Percentiles rank a stretch among this genome's conserved stretches.
Conservation (phyloP, 495 filamentous ascomycete genomes). For the Opeltia flavorubescens region DNA sequence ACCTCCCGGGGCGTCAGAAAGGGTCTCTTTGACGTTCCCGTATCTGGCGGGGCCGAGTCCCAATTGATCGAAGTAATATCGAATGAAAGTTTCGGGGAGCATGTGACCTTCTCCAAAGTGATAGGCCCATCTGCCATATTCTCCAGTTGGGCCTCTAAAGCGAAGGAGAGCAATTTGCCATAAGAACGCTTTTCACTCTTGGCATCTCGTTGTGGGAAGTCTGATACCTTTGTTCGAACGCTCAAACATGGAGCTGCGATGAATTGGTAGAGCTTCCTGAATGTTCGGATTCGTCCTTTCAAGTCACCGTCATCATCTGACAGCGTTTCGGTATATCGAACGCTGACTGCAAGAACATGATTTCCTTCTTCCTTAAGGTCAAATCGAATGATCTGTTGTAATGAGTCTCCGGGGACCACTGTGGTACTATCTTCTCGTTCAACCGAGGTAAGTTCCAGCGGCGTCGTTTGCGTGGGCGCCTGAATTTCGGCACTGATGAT, state of each 20-base stretch:
- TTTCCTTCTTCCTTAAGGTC: conserved; percentile 88
- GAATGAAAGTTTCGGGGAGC: conserved; percentile 42
- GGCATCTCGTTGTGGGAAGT: conserved; percentile 33
- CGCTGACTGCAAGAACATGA: conserved; percentile 86
- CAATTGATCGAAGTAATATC: conserved; percentile 43
- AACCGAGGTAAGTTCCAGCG: conserved; percentile 38
- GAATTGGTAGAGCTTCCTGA: conserved; percentile 94
- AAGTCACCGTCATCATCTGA: conserved; percentile 20
- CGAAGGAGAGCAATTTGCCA: conserved; percentile 29
- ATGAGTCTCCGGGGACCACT: conserved; percentile 50
- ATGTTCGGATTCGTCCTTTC: conserved; percentile 64
- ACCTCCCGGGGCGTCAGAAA: conserved; percentile 75
- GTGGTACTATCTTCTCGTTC: conserved; percentile 23
- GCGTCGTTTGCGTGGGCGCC: conserved; percentile 52
- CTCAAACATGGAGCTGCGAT: conserved; percentile 77
- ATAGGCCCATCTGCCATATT: conserved; percentile 53
- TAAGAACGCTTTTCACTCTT: conserved; percentile 26
- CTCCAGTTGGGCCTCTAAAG: conserved; percentile 87
- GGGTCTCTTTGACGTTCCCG: conserved; percentile 29
- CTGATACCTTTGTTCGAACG: conserved; percentile 74
- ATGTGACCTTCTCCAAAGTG: conserved; percentile 31
- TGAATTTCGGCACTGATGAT: conserved; percentile 88
- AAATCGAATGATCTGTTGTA: conserved; percentile 74
- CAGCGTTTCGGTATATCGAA: conserved; percentile 63
- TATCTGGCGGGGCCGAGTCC: conserved; percentile 28